Evolutionary conservation across 345 rosid species (phyloP).

Genomic region (Corchorus capsularis): DNA sequence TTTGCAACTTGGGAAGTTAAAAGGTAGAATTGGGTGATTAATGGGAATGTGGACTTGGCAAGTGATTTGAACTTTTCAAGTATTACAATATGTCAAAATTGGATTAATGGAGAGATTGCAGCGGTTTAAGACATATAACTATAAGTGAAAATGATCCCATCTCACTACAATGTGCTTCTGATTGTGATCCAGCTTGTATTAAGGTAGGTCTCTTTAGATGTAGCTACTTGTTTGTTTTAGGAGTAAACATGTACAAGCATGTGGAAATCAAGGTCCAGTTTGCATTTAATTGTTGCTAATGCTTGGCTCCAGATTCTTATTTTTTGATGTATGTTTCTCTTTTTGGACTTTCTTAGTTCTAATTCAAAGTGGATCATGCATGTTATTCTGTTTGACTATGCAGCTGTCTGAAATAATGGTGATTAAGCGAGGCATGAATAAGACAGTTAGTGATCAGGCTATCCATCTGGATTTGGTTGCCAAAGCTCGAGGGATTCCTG

Average conservation of each 20-base stretch:
- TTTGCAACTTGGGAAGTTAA: not conserved
- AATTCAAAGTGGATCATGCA: slow-evolving; percentile 5
- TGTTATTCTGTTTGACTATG: slow-evolving; percentile 16
- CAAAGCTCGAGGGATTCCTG: slow-evolving; percentile 71
- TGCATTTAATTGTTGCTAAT: not conserved
- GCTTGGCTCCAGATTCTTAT: not conserved
- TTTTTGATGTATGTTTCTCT: not conserved
- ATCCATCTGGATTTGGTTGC: slow-evolving; percentile 94
- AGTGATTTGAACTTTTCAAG: not conserved
- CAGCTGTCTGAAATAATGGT: slow-evolving; percentile 86
- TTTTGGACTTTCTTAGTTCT: slow-evolving; percentile 6
- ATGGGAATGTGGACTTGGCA: not conserved
- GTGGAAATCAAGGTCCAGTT: not conserved
- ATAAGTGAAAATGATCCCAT: not conserved
- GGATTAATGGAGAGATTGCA: no score
- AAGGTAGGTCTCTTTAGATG: not conserved
- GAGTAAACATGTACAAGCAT: not conserved
- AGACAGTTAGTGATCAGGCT: slow-evolving; percentile 93
- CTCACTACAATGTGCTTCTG: not conserved
- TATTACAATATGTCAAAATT: not conserved
- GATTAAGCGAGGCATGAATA: slow-evolving; percentile 73
- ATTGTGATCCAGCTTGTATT: not conserved
- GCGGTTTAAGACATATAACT: not conserved
- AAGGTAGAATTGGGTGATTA: not conserved
- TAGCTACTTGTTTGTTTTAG: not conserved